These are phyloP conservation scores for Intubia oerlemansii DNA, from an alignment of 2,329 filamentous ascomycete genomes.

Conservation along the genomic window DNA sequence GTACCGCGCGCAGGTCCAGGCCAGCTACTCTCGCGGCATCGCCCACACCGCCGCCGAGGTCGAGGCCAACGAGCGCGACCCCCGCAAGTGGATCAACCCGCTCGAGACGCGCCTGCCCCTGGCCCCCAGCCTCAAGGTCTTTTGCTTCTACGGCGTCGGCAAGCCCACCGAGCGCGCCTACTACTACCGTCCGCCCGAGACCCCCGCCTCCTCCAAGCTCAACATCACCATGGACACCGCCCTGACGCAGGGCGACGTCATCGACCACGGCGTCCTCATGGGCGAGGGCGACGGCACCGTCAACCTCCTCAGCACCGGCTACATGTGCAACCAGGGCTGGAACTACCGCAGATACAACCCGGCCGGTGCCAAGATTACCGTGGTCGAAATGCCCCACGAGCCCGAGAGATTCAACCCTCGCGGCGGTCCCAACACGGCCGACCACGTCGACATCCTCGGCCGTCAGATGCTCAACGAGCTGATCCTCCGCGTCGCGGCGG, in stretches of 20 bases:
- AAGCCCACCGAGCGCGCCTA: constrained; percentile 88
- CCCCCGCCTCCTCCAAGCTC: constrained; percentile 37
- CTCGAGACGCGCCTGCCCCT: constrained; percentile 72
- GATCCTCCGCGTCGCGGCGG: constrained; percentile 68
- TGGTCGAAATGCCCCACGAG: constrained; percentile 92
- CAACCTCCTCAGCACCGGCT: constrained; percentile 74
- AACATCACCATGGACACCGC: constrained; percentile 56
- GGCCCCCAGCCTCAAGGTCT: constrained; percentile 80
- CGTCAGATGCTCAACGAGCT: constrained; percentile 78
- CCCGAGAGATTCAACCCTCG: constrained; percentile 80
- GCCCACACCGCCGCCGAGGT: constrained; percentile 64
- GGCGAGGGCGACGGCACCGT: constrained; percentile 95
- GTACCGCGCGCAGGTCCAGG: constrained; percentile 54
- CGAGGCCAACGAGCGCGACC: constrained; percentile 57
- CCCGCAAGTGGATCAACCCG: constrained; percentile 82
- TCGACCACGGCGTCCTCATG: constrained; percentile 82
- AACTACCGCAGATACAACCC: constrained; percentile 87
- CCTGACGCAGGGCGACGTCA: constrained; percentile 28
- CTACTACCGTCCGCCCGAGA: constrained; percentile 57
- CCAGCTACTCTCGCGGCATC: constrained; percentile 72
- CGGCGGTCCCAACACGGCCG: constrained; percentile 48
- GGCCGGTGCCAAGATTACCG: constrained; percentile 56
- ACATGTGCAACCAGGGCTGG: constrained; percentile 97
- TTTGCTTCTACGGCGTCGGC: constrained; percentile 90
- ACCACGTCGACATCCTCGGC: constrained; percentile 92